Conservation (phyloP, 2,329 filamentous ascomycete genomes). For the Pyrenochaeta sp. region DNA sequence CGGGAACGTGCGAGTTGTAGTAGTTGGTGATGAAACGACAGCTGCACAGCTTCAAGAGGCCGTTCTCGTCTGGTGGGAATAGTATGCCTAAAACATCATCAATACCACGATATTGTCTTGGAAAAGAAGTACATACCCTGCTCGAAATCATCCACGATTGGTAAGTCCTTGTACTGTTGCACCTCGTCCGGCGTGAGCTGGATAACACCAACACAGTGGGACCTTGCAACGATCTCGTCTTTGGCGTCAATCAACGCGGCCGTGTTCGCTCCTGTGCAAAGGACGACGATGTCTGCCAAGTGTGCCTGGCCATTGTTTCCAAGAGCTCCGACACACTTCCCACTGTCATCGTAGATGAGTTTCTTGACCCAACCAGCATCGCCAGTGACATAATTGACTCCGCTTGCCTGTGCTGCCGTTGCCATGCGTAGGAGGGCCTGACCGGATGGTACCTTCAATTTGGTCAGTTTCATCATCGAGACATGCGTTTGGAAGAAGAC, state of each 20-base stretch:
- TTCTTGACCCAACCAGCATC: slow-evolving; percentile 17
- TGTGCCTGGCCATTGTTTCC: slow-evolving; percentile 14
- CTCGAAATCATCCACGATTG: slow-evolving; percentile 33
- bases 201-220: slow-evolving; percentile 35
- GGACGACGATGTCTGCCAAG: slow-evolving; percentile 16
- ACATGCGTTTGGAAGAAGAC: too few relatives aligned
- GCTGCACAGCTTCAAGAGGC: slow-evolving; percentile 23
- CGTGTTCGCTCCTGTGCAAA: slow-evolving; percentile 19
- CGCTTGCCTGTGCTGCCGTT: slow-evolving; percentile 11
- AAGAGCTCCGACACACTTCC: slow-evolving; percentile 10
- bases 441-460: slow-evolving; percentile 11
- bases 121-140: too few relatives aligned
- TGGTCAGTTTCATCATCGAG: too few relatives aligned
- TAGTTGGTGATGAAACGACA: slow-evolving; percentile 25
- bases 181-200: slow-evolving; percentile 35
- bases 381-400: slow-evolving; percentile 17
- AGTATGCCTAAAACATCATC: too few relatives aligned
- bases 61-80: slow-evolving; percentile 26
- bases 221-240: slow-evolving; percentile 26
- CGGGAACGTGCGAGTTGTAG: neutral
- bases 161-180: slow-evolving; percentile 27
- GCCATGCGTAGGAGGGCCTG: slow-evolving; percentile 16
- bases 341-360: slow-evolving; percentile 10
- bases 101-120: too few relatives aligned
- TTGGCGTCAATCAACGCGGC: slow-evolving; percentile 20